A percentile compares a stretch with the other conserved stretches of the same genome.
These are phyloP conservation scores for Mycena capillaripes DNA, from an alignment of 768 basidiomycete genomes.

Conservation along the genomic window DNA sequence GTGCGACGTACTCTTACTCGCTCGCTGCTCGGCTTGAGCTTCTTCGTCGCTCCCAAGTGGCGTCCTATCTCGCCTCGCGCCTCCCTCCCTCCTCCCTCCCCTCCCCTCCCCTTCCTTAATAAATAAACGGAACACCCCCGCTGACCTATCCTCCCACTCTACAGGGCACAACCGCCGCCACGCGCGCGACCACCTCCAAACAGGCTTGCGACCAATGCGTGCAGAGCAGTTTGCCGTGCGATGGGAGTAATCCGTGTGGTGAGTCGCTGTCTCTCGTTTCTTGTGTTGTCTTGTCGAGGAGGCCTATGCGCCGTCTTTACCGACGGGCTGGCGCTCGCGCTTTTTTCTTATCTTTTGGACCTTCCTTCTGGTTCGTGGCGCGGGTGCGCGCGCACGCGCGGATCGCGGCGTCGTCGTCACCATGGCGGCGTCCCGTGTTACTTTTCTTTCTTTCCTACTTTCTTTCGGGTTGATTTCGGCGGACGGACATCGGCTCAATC, in stretches of 20 bases:
- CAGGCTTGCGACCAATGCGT: slow-evolving; percentile 91
- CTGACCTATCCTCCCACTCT: not conserved
- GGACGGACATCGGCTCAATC: too few species aligned
- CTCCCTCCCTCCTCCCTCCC: not conserved
- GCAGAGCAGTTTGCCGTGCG: slow-evolving; percentile 79
- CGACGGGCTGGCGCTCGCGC: too few species aligned
- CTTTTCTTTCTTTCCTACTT: not conserved
- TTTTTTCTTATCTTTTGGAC: not conserved
- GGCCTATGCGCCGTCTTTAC: too few species aligned
- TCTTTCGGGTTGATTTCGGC: slow-evolving; percentile 4
- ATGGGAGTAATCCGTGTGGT: slow-evolving; percentile 87
- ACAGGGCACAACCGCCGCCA: slow-evolving; percentile 72
- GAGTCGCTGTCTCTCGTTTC: slow-evolving; percentile 42
- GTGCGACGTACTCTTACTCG: too few species aligned
- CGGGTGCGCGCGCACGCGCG: too few species aligned
- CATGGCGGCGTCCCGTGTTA: not conserved
- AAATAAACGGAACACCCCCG: not conserved
- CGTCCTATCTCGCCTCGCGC: not conserved
- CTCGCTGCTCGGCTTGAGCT: too few species aligned
- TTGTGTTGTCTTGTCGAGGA: too few species aligned
- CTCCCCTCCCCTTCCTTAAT: not conserved
- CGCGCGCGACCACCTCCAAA: slow-evolving; percentile 83
- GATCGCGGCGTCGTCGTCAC: too few species aligned
- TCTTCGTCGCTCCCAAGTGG: too few species aligned
- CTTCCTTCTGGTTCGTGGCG: too few species aligned